phyloP scores from a whole-genome alignment of 352 stramenopile genomes.

The Peronospora belbahrii region DNA sequence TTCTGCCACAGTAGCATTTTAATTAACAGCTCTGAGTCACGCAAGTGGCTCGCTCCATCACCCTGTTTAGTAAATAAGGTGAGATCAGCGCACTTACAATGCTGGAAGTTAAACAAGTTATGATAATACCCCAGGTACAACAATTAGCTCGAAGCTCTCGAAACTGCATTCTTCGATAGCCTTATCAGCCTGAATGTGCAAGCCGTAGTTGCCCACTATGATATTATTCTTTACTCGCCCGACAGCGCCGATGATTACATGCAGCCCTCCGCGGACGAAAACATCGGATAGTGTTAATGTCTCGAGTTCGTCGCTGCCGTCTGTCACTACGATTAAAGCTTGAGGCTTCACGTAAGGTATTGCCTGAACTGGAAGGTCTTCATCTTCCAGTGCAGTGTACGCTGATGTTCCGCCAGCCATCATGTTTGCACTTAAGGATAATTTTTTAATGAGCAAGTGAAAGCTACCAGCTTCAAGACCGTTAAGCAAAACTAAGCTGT shows the following conservation, averaged over 20 bases:
- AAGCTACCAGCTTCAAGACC: conserved; percentile 18
- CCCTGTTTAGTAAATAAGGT: conserved; percentile 22
- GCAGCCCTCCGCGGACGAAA: conserved; percentile 45
- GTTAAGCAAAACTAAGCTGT: conserved; percentile 15
- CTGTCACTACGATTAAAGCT: conserved; percentile 47
- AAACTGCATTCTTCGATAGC: conserved; percentile 61
- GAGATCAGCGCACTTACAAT: not conserved
- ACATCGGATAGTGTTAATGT: conserved; percentile 53
- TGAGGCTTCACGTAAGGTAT: conserved; percentile 43
- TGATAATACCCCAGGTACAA: conserved; percentile 49
- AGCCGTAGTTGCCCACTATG: conserved; percentile 48
- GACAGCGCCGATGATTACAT: conserved; percentile 51
- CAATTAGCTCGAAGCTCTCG: conserved; percentile 57
- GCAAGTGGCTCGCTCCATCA: conserved; percentile 30
- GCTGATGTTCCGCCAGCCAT: conserved; percentile 19
- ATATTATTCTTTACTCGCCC: conserved; percentile 51
- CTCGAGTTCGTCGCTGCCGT: conserved; percentile 67
- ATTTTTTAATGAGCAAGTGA: conserved; percentile 15
- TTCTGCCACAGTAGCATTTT: conserved; percentile 61
- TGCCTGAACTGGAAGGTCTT: conserved; percentile 19
- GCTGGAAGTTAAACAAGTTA: not conserved
- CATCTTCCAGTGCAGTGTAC: conserved; percentile 15
- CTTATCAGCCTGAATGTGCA: conserved; percentile 56
- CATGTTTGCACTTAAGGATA: conserved; percentile 11
- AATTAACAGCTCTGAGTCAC: conserved; percentile 48